Base-by-base conservation (phyloP, 768 basidiomycete species). In the Baorangia bicolor region DNA sequence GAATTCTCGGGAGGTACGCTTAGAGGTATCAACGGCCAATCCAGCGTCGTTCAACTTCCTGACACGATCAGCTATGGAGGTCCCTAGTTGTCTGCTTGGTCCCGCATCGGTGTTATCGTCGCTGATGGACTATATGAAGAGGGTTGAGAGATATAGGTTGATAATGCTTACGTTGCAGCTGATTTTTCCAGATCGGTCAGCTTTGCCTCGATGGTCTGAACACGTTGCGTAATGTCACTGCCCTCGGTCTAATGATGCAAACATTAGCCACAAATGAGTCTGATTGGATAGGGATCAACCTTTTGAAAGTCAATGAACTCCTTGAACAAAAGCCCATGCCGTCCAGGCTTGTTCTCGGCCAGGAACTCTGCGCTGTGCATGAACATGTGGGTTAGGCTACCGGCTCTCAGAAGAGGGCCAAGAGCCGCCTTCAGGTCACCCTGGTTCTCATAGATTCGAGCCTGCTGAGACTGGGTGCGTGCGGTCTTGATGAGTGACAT, bases 1-100 rank as follows among this genome's bases (percentile, higher is more conserved):
- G 11, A 78, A 56, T 61, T 86, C 84, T 56, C 81, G 83, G 40
- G 86, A 83, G 47, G 79, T 67, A 35, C 83, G 80, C 68, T 88
- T 89, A 13, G 79, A 71, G 16, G 79, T 74, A 27, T 79, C 77
- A 18, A 85, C 78, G 12, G 79, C 75, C 65, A 94, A 71, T 2
- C 94, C 94, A 44, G 82, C 85, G 56, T 83, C 84, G 66, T 87
- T 81, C 20, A 96, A 73, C 16, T 88, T 84, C 61, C 81, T 84
- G 73, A 94, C 79, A 47, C 94, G 82, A 74, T 93, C 92, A 25
- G 88, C 88, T 55, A 96, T 91, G 47, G 83, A 86, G 7, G 78
- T 84, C n/a, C 84, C 86, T 3, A 80, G 63, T 56, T 78, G 78
- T 49, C 61, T 71, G 39, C 76, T 74, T 16, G 78, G 69, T 35